Evolutionary conservation across 495 filamentous ascomycete species (phyloP).

Genomic region (Melanomma pulvis-pyrius): DNA sequence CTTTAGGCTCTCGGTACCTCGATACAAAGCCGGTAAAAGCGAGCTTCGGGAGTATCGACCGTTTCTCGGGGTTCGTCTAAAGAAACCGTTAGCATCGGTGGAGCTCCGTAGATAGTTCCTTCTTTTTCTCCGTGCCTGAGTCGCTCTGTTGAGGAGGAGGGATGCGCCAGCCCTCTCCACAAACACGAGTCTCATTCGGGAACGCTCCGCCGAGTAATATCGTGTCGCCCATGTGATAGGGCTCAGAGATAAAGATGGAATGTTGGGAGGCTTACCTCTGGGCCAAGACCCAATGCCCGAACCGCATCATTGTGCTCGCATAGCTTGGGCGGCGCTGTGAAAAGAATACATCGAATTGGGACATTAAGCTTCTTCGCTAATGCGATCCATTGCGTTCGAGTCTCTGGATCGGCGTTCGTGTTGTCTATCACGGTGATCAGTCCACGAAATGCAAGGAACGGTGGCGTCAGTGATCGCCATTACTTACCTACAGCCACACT

Average conservation of each 20-base stretch:
- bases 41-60: conserved; percentile 70
- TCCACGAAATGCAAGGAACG: conserved; percentile 6
- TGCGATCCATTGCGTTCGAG: conserved; percentile 71
- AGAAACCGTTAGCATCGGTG: conserved; percentile 18
- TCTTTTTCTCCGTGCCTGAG: neutral
- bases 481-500: conserved; percentile 72
- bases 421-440: conserved; percentile 65
- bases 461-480: neutral
- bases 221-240: conserved; percentile 4
- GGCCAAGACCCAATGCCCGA: conserved; percentile 66
- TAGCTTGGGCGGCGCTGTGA: conserved; percentile 69
- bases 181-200: neutral
- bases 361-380: conserved; percentile 70
- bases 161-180: neutral
- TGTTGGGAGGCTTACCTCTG: conserved; percentile 46
- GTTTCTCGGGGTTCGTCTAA: conserved; percentile 79
- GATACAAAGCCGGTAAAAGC: conserved; percentile 76
- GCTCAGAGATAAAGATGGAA: conserved; percentile 9
- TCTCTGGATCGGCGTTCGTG: conserved; percentile 82
- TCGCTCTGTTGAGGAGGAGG: neutral
- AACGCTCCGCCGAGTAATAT: neutral
- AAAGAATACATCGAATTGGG: conserved; percentile 83
- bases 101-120: neutral
- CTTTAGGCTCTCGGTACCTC: conserved; percentile 70
- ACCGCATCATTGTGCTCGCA: conserved; percentile 92